A percentile compares a stretch with the other conserved stretches of the same genome.
phyloP scores from a whole-genome alignment of 2,329 filamentous ascomycete species.

The Zelopaecilomyces penicillatus region DNA sequence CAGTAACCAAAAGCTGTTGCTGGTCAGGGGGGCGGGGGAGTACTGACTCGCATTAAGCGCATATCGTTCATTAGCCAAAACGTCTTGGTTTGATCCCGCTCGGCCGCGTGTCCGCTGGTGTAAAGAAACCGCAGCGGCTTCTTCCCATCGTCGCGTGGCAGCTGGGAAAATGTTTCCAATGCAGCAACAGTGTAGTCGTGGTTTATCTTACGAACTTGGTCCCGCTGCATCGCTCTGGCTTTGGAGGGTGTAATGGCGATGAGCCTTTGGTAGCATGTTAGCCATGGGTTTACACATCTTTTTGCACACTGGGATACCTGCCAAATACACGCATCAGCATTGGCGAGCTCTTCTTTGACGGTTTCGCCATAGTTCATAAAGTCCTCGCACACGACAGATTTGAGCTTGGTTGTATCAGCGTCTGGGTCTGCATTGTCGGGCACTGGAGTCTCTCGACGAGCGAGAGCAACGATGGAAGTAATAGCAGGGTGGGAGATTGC shows the following conservation, averaged over 20 bases:
- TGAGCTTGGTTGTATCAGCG: constrained; percentile 27
- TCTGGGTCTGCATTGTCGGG: constrained; percentile 15
- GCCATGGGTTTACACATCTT: background rate
- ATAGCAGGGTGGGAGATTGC: constrained; percentile 27
- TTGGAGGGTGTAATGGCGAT: constrained; percentile 35
- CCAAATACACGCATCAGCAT: constrained; percentile 37
- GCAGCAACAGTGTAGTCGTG: constrained; percentile 23
- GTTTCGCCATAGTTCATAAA: constrained; percentile 32
- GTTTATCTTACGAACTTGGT: constrained; percentile 32
- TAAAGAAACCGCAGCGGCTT: constrained; percentile 40
- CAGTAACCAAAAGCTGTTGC: no score
- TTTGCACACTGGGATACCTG: constrained; percentile 11
- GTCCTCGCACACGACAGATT: constrained; percentile 29
- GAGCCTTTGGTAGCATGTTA: constrained; percentile 18
- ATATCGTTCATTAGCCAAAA: constrained; percentile 20
- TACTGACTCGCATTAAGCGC: constrained; percentile 4
- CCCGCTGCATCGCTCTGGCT: constrained; percentile 19
- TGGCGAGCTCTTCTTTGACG: constrained; percentile 29
- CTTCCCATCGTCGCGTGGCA: constrained; percentile 11
- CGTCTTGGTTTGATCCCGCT: constrained; percentile 37
- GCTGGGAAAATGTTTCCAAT: constrained; percentile 26
- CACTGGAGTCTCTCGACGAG: constrained; percentile 25
- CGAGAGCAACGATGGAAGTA: constrained; percentile 32
- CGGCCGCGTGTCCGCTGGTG: constrained; percentile 35
- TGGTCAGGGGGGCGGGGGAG: background rate